Evolutionary conservation across 2,329 filamentous ascomycete genomes (phyloP).

Genomic region (Botryotinia narcissicola): DNA sequence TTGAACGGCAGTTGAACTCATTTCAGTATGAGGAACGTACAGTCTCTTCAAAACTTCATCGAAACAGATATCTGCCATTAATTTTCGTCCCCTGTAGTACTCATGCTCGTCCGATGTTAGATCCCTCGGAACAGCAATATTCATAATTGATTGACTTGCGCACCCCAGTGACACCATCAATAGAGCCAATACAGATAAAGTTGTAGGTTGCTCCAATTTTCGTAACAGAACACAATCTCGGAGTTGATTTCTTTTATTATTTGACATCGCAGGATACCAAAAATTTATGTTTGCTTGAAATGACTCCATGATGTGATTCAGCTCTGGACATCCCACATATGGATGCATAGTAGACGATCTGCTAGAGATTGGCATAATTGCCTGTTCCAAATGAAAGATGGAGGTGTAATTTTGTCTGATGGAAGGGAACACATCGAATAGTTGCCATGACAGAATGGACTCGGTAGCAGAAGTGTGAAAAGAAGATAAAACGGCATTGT

Average conservation of each 20-base stretch:
- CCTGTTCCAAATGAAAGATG: conserved; percentile 50
- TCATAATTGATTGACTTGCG: conserved; percentile 43
- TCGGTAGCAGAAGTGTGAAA: conserved; percentile 52
- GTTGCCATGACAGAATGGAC: conserved; percentile 51
- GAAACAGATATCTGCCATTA: conserved; percentile 31
- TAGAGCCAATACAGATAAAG: conserved; percentile 42
- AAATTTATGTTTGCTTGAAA: conserved; percentile 51
- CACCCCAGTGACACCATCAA: conserved; percentile 50
- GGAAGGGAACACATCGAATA: conserved; percentile 47
- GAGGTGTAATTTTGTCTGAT: conserved; percentile 45
- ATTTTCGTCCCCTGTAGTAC: conserved; percentile 30
- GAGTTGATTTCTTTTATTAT: conserved; percentile 37
- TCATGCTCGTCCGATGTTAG: conserved; percentile 37
- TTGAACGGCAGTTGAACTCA: conserved; percentile 48
- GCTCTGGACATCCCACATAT: conserved; percentile 44
- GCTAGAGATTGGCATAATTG: conserved; percentile 41
- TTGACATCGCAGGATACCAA: conserved; percentile 52
- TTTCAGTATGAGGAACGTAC: conserved; percentile 47
- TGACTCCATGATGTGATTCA: conserved; percentile 43
- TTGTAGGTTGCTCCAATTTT: background rate
- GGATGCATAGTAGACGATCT: conserved; percentile 43
- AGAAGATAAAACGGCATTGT: conserved; percentile 50
- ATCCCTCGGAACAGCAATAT: conserved; percentile 28
- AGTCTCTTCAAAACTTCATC: conserved; percentile 46
- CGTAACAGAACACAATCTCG: background rate